Evolutionary conservation across 2,329 filamentous ascomycete genomes (phyloP).

Genomic region (Trichoderma aggressivum): DNA sequence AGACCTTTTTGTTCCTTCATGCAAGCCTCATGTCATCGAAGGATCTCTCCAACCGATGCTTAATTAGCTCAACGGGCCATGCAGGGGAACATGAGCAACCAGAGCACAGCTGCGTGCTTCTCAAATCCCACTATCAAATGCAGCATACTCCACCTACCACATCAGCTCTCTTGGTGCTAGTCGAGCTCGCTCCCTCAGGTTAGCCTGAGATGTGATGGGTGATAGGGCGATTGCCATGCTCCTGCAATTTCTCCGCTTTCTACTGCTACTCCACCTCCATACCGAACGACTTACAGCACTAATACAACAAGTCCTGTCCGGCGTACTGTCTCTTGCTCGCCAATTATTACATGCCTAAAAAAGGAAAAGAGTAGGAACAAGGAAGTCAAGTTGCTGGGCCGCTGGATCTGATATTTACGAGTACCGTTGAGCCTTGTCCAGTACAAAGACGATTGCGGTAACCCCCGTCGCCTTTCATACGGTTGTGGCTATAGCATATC

Average conservation of each 20-base stretch:
- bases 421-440: background rate
- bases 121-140: background rate
- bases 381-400: background rate
- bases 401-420: background rate
- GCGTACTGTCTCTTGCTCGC: background rate
- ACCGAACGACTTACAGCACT: background rate
- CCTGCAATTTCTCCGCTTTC: conserved; percentile 16
- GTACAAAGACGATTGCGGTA: background rate
- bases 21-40: background rate
- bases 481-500: background rate
- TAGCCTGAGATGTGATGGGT: conserved; percentile 13
- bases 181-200: conserved; percentile 1
- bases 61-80: background rate
- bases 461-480: background rate
- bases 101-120: background rate
- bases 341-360: background rate
- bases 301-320: background rate
- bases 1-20: background rate
- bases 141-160: background rate
- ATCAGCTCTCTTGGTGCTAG: conserved; percentile 13
- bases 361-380: background rate
- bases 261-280: background rate
- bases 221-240: conserved; percentile 15
- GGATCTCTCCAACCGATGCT: background rate
- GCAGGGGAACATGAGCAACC: background rate